Percentiles rank a stretch among this genome's conserved stretches.
These are phyloP conservation scores for Xylaria sp. DNA, from an alignment of 2,329 filamentous ascomycete genomes.

Conservation along the genomic window DNA sequence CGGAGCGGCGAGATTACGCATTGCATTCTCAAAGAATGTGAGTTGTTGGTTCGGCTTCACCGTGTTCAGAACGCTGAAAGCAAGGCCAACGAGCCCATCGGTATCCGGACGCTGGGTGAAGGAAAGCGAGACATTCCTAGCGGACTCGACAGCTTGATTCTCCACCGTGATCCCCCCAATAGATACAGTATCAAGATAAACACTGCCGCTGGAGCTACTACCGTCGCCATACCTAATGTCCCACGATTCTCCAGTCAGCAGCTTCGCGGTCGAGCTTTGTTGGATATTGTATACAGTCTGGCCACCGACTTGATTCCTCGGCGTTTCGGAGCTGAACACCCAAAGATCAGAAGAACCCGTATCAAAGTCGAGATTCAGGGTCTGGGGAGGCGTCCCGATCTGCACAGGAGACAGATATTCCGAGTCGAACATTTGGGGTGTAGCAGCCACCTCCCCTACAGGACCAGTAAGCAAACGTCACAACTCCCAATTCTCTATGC, in stretches of 20 bases:
- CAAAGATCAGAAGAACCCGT: slow-evolving; percentile 55
- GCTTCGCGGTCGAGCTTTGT: slow-evolving; percentile 47
- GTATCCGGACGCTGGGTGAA: slow-evolving; percentile 47
- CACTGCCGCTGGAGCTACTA: slow-evolving; percentile 48
- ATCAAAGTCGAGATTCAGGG: slow-evolving; percentile 51
- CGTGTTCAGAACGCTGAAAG: slow-evolving; percentile 51
- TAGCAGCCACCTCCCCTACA: slow-evolving; percentile 39
- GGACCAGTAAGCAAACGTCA: slow-evolving; percentile 19
- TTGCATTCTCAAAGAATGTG: slow-evolving; percentile 51
- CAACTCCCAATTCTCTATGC: not conserved
- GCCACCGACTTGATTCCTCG: slow-evolving; percentile 42
- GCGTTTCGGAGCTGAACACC: slow-evolving; percentile 51
- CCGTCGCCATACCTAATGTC: slow-evolving; percentile 52
- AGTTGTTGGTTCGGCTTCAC: slow-evolving; percentile 48
- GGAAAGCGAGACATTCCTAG: slow-evolving; percentile 46
- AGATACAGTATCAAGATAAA: slow-evolving; percentile 51
- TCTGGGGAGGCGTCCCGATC: slow-evolving; percentile 49
- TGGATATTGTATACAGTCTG: slow-evolving; percentile 49
- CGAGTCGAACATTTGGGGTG: slow-evolving; percentile 40
- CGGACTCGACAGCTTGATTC: slow-evolving; percentile 51
- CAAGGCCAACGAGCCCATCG: slow-evolving; percentile 52
- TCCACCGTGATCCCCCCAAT: slow-evolving; percentile 49
- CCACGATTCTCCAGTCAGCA: slow-evolving; percentile 47
- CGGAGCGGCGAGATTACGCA: slow-evolving; percentile 43
- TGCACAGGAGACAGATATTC: slow-evolving; percentile 44